Evolutionary conservation across 2,329 filamentous ascomycete species (phyloP), one percentile per base, ranked within the genome.

Genomic region (Ilyonectria destructans): DNA sequence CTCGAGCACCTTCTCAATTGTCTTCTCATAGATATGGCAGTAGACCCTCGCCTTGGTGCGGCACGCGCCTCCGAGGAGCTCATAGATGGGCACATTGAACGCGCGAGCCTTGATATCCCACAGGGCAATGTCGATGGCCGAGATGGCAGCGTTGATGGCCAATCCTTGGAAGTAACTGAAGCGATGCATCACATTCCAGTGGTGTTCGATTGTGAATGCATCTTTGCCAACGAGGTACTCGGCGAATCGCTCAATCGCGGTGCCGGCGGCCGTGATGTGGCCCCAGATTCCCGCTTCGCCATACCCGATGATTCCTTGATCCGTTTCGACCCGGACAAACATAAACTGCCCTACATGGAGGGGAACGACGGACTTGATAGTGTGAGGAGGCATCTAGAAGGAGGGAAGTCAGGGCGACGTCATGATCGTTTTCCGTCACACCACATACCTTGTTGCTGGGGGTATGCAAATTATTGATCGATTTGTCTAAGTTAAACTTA

Each of bases 141-240:
- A 69, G 48, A 69, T 67, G 31, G 67, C 64, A 2, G 67, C 57
- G 54, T 69, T 69, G 26, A 69, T 69, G 12, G 63, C 67, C 17
- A 67, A 35, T 9, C 67, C 67, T 31, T 67, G 63, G 54, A 67
- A 69, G 54, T 69, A 67, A 54, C 62, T 69, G 63, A 69, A 69
- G 31, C 67, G 67, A 37, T 69, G 67, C 67, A 69, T 69, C n/a
- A 69, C 62, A 35, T 69, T 69, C 67, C 67, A 69, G 58, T 69
- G 67, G 46, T 69, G 67, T 35, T 69, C 62, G 23, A 69, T 69
- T 46, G 52, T 35, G 29, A 64, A 68, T 6, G 59, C 59, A 19
- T 29, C 21, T 35, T 48, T 62, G 13, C 51, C 60, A 13, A 63
- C 51, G 6, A 63, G 52, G 31, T 63, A 62, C 13, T 62, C 59